Evolutionary conservation across 305 asterid genomes (phyloP).

Genomic region (Rubia tinctorum): DNA sequence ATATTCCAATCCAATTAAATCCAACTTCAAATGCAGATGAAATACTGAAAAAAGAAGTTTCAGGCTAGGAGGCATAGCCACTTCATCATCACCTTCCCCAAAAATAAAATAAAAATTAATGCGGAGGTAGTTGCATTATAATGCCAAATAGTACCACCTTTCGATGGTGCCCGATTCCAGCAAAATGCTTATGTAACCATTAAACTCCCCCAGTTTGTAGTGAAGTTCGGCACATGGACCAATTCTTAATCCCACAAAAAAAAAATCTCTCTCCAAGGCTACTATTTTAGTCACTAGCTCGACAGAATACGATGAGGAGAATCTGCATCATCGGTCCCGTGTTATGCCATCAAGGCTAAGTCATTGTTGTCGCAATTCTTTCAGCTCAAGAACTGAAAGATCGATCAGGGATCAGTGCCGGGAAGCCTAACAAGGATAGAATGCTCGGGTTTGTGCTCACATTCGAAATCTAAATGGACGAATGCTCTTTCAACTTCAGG

Average conservation of each 20-base stretch:
- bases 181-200: background rate
- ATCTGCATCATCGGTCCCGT: too few species aligned
- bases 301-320: too few species aligned
- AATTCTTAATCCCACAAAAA: too few species aligned
- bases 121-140: too few species aligned
- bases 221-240: background rate
- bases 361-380: too few species aligned
- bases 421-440: conserved; percentile 54
- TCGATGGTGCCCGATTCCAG: too few species aligned
- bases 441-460: conserved; percentile 64
- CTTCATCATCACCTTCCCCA: too few species aligned
- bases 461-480: conserved; percentile 35
- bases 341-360: too few species aligned
- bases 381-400: background rate
- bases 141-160: too few species aligned
- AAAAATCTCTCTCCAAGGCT: background rate
- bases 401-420: conserved; percentile 17
- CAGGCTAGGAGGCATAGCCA: background rate
- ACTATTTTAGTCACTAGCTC: background rate
- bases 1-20: background rate
- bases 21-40: background rate
- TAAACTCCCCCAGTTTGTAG: background rate
- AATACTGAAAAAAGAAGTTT: too few species aligned
- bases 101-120: too few species aligned
- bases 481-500: conserved; percentile 40